A percentile compares a stretch with the other conserved stretches of the same genome.
phyloP scores from a whole-genome alignment of 2,329 filamentous ascomycete genomes.

The Pestalotiopsis sp. region DNA sequence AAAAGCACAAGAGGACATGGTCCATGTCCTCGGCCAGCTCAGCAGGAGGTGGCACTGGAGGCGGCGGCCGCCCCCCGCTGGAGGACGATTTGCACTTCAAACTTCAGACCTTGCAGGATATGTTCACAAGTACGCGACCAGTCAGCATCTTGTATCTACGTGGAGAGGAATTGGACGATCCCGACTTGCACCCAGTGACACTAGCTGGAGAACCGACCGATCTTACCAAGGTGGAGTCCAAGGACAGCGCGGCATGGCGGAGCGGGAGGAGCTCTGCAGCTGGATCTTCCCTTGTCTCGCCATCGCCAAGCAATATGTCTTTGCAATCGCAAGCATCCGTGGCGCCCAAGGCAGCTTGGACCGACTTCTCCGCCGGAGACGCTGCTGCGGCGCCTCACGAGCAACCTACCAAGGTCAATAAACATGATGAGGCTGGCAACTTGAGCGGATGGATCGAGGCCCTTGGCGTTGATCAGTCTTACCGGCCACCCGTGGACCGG shows the following conservation, averaged over 20 bases:
- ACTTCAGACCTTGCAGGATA: conserved; percentile 77
- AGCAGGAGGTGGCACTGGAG: conserved; percentile 44
- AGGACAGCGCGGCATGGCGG: conserved; percentile 53
- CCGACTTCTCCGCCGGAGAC: conserved; percentile 59
- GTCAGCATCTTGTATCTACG: conserved; percentile 78
- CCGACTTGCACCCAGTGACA: conserved; percentile 75
- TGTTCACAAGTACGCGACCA: conserved; percentile 83
- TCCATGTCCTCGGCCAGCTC: conserved; percentile 84
- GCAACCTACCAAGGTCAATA: conserved; percentile 54
- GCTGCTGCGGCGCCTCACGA: conserved; percentile 46
- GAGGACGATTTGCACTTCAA: conserved; percentile 82
- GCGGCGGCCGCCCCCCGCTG: conserved; percentile 53
- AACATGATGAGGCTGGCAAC: conserved; percentile 63
- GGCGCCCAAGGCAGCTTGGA: conserved; percentile 52
- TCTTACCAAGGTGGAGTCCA: conserved; percentile 54
- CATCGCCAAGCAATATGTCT: conserved; percentile 67
- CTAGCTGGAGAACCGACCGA: conserved; percentile 70
- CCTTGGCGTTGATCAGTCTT: conserved; percentile 83
- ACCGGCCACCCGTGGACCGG: conserved; percentile 76
- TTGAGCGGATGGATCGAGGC: conserved; percentile 88
- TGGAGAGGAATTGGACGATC: conserved; percentile 78
- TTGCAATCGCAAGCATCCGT: conserved; percentile 58
- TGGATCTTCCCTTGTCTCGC: conserved; percentile 65
- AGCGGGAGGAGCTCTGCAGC: conserved; percentile 61
- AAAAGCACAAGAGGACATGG: conserved; percentile 93